Conservation (phyloP, 495 filamentous ascomycete species). For the Lasiosphaeria hispida region DNA sequence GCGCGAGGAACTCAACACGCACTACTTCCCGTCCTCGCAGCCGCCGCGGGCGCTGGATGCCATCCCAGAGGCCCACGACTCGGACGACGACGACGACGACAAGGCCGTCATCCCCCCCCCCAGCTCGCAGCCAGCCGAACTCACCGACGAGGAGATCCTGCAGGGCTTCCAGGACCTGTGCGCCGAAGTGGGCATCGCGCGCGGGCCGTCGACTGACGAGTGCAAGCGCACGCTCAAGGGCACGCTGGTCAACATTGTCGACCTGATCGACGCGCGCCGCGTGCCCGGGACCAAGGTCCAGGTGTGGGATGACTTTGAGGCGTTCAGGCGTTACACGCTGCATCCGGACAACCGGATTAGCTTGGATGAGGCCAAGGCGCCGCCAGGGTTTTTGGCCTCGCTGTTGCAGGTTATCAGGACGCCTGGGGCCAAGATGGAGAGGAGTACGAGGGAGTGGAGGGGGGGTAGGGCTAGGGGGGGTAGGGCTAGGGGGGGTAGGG, state of each 20-base stretch:
- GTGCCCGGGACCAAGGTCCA: constrained; percentile 21
- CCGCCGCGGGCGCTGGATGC: constrained; percentile 9
- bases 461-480: too few species aligned
- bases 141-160: constrained; percentile 17
- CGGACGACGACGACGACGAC: background rate
- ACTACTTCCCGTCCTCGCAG: constrained; percentile 26
- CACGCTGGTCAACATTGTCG: constrained; percentile 51
- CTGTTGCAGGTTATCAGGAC: constrained; percentile 30
- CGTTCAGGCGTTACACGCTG: constrained; percentile 42
- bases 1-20: constrained; percentile 30
- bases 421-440: too few species aligned
- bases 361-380: constrained; percentile 35
- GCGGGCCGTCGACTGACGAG: constrained; percentile 21
- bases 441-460: too few species aligned
- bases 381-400: constrained; percentile 37
- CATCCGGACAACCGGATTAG: constrained; percentile 34
- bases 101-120: background rate
- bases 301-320: constrained; percentile 30
- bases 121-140: background rate
- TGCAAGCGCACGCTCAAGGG: constrained; percentile 34
- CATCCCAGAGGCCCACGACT: constrained; percentile 11
- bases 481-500: too few species aligned
- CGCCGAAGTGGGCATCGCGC: constrained; percentile 30
- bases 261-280: constrained; percentile 48
- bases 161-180: constrained; percentile 33